Evolutionary conservation across 371 early-diverging fungal species (phyloP), one percentile per base, ranked within the genome.

Genomic region (Mucor ambiguus): DNA sequence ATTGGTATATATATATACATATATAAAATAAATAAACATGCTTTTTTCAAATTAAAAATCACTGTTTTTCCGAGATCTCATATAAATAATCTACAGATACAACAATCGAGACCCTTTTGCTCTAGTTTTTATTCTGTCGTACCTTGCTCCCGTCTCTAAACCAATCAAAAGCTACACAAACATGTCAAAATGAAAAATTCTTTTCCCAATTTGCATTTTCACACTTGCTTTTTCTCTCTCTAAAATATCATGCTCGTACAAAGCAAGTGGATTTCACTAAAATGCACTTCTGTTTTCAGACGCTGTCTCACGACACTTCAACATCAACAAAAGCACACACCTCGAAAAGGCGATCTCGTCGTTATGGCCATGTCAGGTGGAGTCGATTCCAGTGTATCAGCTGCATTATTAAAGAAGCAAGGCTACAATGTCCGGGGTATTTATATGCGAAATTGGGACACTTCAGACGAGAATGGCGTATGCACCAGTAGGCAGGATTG

Each of bases 401-500:
- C 72, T 18, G 72, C 72, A 8, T 20, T 72, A 2, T 33, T 72
- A n/a, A 63, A 68, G 55, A 64, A 72, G 35, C 68, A 72, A 24
- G 83, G 85, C 10, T 87, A 83, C 68, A 68, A 85, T 43, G 89
- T 89, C 91, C 82, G 89, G 46, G 97, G 90, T 2, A 78, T 96
- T 12, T 97, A 92, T 68, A 96, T 98, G 97, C 89, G 89, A 60
- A 98, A 98, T 76, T 97, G 98, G 98, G 95, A 96, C 66, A 84
- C 88, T 1, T 73, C 82, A 1, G 94, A 94, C 63, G 95, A 95
- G 60, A 78, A 76, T 16, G 95, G 92, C n/a, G 87, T 84, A 5
- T 95, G 95, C 55, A 86, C 93, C 4, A 89, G 91, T 5, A 87
- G 86, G 28, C 68, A 83, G 30, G 98, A 96, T 70, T 96, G 90